Base-by-base conservation (phyloP, 1,139 yeast species). In the Zygoascus sp. region DNA sequence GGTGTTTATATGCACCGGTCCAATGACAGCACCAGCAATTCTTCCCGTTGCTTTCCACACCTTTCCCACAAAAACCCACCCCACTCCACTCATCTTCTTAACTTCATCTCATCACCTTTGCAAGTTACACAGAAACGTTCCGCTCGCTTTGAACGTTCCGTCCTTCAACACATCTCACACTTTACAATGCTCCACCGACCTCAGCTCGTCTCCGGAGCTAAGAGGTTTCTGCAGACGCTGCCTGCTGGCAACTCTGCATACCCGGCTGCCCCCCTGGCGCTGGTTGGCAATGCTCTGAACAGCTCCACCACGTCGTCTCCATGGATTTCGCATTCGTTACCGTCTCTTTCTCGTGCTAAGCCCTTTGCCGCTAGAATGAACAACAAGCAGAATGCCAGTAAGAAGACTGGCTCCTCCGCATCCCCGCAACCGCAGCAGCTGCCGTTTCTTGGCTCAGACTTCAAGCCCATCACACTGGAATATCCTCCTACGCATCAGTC, bases 221-320 rank as follows among this genome's bases (percentile, higher is more conserved):
- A 49, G 47, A 43, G 53, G 38, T 50, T 43, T 32, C 32, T 50
- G 19, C 53, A 48, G 44, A 50, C 53, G 13, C 19, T 40, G n/a
- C 43, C 43, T n/a, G n/a, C n/a, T 7, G 15, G 32, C 6, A 30
- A 40, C 21, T n/a, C 23, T 27, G 13, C 22, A 17, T 40, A 21
- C 28, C 43, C 13, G 28, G 21, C 17, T 16, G 20, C 27, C 37
- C 15, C 25, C 6, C 13, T 21, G 2, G n/a, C 39, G 11, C 16
- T 35, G 15, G 23, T 27, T 19, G 34, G 35, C 13, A 40, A 28
- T 17, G 34, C 45, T 35, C 32, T 42, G 25, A 25, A 28, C 11
- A 35, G 16, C 20, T 35, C 40, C 9, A 35, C 45, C 11, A 36
- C 45, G 9, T 35, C 40, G 3, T 34, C 45, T 7, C 45, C 45